Evolutionary conservation across 495 filamentous ascomycete species (phyloP), one percentile per base, ranked within the genome.

Genomic region (Annulohypoxylon maeteangense): DNA sequence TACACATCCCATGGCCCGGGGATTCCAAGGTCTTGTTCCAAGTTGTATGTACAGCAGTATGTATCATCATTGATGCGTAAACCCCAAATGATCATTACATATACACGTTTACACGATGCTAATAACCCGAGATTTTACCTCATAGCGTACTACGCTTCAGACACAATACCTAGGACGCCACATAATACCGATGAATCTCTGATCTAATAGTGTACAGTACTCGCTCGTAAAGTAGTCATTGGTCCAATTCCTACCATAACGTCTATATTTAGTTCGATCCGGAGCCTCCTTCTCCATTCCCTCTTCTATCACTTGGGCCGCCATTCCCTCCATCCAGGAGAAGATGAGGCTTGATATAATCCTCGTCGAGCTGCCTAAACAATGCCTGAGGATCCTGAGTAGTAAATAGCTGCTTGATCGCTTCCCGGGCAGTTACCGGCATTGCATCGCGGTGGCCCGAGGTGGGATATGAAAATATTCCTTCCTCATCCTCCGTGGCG

Each of bases 321-420:
- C 69, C 44, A 50, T 72, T 74, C 20, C 80, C 81, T 11, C 80
- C 81, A 82, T 98, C 95, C 38, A 99, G 86, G 62, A 99, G 79
- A 59, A 99, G 83, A 71, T 88, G 93, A 8, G 95, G 95, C 84
- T 99, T 99, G 78, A 99, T 96, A 79, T 92, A 98, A 29, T 92
- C 93, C 78, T 99, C 95, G 78, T 99, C 95, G 58, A 99, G 81
- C 79, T 97, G 95, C 63, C 89, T 89, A 79, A 99, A 97, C 87
- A 95, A 90, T 12, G 90, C 92, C 18, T 91, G 92, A 54, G 97
- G 94, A 77, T 99, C 96, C 40, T 97, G 94, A 0, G 89, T 84
- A 11, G 91, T 89, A 16, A 84, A 81, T 18, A 85, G 62, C 44
- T 92, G 90, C 14, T 88, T 89, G 64, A 95, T 88, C 1, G 87